Evolutionary conservation across 2,329 filamentous ascomycete species (phyloP).

Genomic region (Calonectria montana): DNA sequence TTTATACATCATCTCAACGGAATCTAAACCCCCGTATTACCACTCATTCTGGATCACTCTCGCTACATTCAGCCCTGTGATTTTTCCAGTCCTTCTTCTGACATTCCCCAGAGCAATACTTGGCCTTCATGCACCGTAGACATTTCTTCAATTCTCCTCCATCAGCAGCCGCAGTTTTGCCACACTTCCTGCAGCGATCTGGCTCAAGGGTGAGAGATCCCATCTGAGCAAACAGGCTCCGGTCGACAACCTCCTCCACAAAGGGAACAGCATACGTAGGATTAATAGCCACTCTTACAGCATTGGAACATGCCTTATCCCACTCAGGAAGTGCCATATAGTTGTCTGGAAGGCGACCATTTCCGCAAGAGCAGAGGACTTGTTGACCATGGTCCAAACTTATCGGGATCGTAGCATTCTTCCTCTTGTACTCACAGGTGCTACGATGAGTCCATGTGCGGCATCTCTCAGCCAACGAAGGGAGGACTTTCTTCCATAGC

Average conservation of each 20-base stretch:
- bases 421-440: slow-evolving; percentile 56
- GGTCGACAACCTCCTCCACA: slow-evolving; percentile 54
- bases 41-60: not conserved
- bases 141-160: slow-evolving; percentile 56
- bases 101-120: slow-evolving; percentile 65
- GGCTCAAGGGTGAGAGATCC: not conserved
- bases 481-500: slow-evolving; percentile 59
- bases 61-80: slow-evolving; percentile 58
- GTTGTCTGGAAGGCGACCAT: slow-evolving; percentile 52
- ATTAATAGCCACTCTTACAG: slow-evolving; percentile 69
- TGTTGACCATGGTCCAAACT: slow-evolving; percentile 48
- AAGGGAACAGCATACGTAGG: slow-evolving; percentile 60
- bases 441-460: slow-evolving; percentile 58
- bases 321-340: slow-evolving; percentile 57
- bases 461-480: slow-evolving; percentile 59
- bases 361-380: slow-evolving; percentile 59
- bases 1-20: not conserved
- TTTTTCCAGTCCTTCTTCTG: slow-evolving; percentile 66
- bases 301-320: slow-evolving; percentile 53
- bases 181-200: slow-evolving; percentile 53
- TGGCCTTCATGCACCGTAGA: slow-evolving; percentile 54
- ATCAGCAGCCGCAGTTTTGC: slow-evolving; percentile 43
- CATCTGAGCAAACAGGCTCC: slow-evolving; percentile 28
- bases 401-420: slow-evolving; percentile 52
- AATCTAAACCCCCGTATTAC: not conserved